These are phyloP conservation scores for Penicillium coprophilum DNA, from an alignment of 495 filamentous ascomycete species.

Conservation along the genomic window DNA sequence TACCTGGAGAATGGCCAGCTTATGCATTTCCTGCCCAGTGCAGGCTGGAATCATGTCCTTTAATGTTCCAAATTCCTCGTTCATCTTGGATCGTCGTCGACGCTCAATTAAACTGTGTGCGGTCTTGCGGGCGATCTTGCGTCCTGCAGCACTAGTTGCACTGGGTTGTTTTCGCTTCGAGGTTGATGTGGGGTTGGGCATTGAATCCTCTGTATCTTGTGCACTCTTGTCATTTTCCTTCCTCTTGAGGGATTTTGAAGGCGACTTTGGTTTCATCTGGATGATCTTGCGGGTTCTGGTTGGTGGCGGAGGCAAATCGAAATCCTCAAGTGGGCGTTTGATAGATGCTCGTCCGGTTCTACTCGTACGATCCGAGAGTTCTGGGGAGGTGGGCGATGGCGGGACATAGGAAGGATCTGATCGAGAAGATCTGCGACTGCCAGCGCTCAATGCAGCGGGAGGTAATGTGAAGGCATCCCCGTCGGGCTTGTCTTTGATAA, in stretches of 20 bases:
- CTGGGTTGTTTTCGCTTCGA: constrained; percentile 67
- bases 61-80: constrained; percentile 91
- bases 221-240: constrained; percentile 33
- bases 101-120: constrained; percentile 95
- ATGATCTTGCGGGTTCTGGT: constrained; percentile 94
- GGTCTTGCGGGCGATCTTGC: constrained; percentile 94
- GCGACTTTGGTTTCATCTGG: constrained; percentile 76
- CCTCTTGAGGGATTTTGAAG: constrained; percentile 28
- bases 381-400: constrained; percentile 57
- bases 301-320: constrained; percentile 86
- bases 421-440: constrained; percentile 44
- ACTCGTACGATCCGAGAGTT: constrained; percentile 37
- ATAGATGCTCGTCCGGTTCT: constrained; percentile 56
- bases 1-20: constrained; percentile 93
- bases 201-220: constrained; percentile 20
- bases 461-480: constrained; percentile 75
- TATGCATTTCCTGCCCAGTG: constrained; percentile 90
- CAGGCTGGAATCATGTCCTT: constrained; percentile 97
- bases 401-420: constrained; percentile 53
- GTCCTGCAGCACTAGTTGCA: constrained; percentile 74
- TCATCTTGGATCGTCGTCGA: constrained; percentile 93
- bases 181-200: constrained; percentile 29
- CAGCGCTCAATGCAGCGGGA: constrained; percentile 68
- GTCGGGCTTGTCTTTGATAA: constrained; percentile 66
- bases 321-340: constrained; percentile 53